Evolutionary conservation across 1,284 basidiomycete genomes (phyloP), one percentile per base, ranked within the genome.

Genomic region (Ceratobasidium sp.): DNA sequence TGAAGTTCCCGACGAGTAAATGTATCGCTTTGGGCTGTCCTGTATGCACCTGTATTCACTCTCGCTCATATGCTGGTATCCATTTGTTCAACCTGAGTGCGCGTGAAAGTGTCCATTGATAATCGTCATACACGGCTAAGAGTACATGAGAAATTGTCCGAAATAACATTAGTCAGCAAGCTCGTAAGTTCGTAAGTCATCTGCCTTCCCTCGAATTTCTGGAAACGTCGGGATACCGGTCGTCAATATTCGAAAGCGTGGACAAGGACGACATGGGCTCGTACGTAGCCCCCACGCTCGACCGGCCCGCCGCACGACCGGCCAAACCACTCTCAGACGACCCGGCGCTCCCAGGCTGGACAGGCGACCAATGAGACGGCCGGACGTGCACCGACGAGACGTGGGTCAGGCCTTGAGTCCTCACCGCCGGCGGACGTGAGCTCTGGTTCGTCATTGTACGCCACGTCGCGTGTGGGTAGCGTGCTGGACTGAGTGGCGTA

Each of bases 1-100:
- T 75, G 95, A 96, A 82, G 88, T 96, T 74, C 94, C 95, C 73
- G 92, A 93, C 75, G 94, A 96, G 88, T 97, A 93, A 83, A 52
- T 34, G 2, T 55, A 65, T 69, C 45, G 43, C 54, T 53, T 40
- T 34, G 34, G 34, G 40, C 40, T 38, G 38, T 27, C 34, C 56
- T 47, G n/a, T 50, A 68, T 54, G 29, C 53, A 55, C 35, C 34
- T 68, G 65, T 68, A 56, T 57, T 47, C 52, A 68, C 45, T 56
- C 35, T 55, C 50, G 50, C 49, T 55, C 64, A 55, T 31, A 40
- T 67, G 49, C 64, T 67, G 53, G 49, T 53, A 67, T 67, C 43
- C 53, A 67, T 67, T 55, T 67, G 50, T 50, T 62, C 45, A n/a
- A 13, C 25, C 29, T 34, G 45, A 34, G 45, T 49, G 15, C 22